A percentile compares a stretch with the other conserved stretches of the same genome.
Conservation (phyloP, 192 early-diverging fungal genomes). For the Linnemannia hyalina region DNA sequence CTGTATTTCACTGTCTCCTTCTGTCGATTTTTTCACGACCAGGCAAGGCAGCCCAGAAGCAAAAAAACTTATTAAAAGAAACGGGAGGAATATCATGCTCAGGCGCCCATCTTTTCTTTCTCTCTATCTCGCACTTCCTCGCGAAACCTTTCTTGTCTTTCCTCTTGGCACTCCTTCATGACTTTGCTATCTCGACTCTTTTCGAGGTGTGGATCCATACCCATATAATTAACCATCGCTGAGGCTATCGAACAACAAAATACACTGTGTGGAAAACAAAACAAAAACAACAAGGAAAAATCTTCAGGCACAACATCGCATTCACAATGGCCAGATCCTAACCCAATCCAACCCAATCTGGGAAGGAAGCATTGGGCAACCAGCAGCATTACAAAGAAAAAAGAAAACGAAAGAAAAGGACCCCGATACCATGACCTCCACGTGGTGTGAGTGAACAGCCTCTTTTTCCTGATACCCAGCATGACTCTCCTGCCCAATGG, state of each 20-base stretch:
- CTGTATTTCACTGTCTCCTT: not conserved
- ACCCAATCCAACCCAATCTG: too few species aligned
- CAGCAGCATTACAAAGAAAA: not conserved
- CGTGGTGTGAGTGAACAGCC: constrained; percentile 1
- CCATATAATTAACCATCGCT: not conserved
- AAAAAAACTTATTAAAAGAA: not conserved
- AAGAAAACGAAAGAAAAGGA: not conserved
- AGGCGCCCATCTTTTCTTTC: not conserved
- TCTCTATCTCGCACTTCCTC: not conserved
- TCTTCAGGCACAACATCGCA: not conserved
- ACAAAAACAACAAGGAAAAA: not conserved
- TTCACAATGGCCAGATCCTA: not conserved
- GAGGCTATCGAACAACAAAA: not conserved
- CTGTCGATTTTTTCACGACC: not conserved
- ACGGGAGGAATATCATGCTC: not conserved
- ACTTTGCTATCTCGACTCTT: not conserved
- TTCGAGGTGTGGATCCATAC: not conserved
- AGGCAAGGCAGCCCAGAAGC: not conserved
- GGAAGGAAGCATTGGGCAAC: not conserved
- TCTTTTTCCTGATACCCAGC: not conserved
- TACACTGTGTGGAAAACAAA: not conserved
- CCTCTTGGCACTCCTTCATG: not conserved
- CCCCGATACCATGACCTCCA: not conserved
- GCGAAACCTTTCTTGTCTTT: too few species aligned
- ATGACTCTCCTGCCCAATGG: not conserved